Evolutionary conservation across 140 eudicot species (phyloP).

Genomic region (Senecio squalidus): DNA sequence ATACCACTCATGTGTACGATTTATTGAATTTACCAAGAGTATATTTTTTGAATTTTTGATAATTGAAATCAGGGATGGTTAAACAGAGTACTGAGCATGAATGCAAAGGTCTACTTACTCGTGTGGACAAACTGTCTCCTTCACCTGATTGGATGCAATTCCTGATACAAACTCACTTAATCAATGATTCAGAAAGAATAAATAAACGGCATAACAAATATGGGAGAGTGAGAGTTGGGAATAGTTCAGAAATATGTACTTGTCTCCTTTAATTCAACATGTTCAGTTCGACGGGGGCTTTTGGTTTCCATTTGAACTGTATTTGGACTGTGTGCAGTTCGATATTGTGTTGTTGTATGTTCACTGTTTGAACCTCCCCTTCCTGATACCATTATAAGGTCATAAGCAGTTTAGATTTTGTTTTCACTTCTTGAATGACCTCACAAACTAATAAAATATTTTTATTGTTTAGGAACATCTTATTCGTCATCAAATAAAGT

Average conservation of each 20-base stretch:
- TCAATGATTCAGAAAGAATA: constrained; percentile 11
- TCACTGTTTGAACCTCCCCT: constrained; percentile 29
- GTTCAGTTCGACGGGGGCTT: constrained; percentile 30
- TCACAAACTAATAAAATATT: neutral
- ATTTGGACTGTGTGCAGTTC: constrained; percentile 29
- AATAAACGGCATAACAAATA: neutral
- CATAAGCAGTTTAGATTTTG: too few relatives aligned
- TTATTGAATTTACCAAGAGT: constrained; percentile 6
- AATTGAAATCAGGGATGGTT: constrained; percentile 4
- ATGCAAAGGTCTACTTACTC: constrained; percentile 44
- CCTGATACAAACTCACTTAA: constrained; percentile 40
- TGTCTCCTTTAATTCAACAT: constrained; percentile 32
- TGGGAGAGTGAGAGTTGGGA: constrained; percentile 14
- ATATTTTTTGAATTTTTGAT: neutral
- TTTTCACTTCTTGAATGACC: neutral
- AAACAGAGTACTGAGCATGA: constrained; percentile 14
- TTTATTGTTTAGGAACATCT: neutral
- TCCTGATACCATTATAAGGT: constrained; percentile 25
- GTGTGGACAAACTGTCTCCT: constrained; percentile 28
- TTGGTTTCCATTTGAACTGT: constrained; percentile 25
- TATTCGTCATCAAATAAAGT: constrained; percentile 13
- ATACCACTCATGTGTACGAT: neutral
- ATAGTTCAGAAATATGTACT: constrained; percentile 41
- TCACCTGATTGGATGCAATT: constrained; percentile 32
- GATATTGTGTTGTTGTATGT: constrained; percentile 24